Evolutionary conservation across 2,329 filamentous ascomycete species (phyloP), one percentile per base, ranked within the genome.

Genomic region (Apiospora marii): DNA sequence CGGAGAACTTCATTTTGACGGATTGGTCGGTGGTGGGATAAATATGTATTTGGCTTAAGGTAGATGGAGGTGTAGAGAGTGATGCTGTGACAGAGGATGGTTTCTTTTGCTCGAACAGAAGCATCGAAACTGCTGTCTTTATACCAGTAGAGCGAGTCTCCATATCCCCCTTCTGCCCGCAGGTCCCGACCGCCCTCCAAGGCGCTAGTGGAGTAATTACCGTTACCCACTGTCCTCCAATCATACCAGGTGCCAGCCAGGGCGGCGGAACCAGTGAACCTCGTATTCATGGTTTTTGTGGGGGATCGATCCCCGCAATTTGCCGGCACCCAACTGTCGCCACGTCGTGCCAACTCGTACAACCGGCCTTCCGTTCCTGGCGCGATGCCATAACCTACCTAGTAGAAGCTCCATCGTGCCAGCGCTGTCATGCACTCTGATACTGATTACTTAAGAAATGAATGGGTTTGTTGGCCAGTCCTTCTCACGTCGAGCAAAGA

Each of bases 1-100:
- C 68, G n/a, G 68, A 70, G 49, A 53, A 70, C 68, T 70, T 70
- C 68, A 70, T 70, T 67, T 67, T 43, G 61, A 43, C 13, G 34
- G 61, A 43, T 34, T 67, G 34, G 2, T 67, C 19, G 61, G 16
- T 22, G 34, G 34, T 67, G 14, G 37, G 37, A 41, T 41, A 41
- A 10, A 41, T 41, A 10, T 8, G 37, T 10, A 41, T 41, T 10
- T 41, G 37, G 10, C 5, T 41, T 41, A 10, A 41, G 37, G 61
- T 34, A 43, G 34, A 44, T 67, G 34, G 34, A 13, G 19, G 16
- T 37, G 24, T 67, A 37, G n/a, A 6, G 19, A 67, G 34, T 41
- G 22, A 44, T 37, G 10, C 34, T 24, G 61, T 67, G 61, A 67
- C 14, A 12, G 7, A 67, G 22, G 34, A 8, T 14, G 24, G 22